phyloP scores from a whole-genome alignment of 352 stramenopile genomes.

The Globisporangium spiculum region DNA sequence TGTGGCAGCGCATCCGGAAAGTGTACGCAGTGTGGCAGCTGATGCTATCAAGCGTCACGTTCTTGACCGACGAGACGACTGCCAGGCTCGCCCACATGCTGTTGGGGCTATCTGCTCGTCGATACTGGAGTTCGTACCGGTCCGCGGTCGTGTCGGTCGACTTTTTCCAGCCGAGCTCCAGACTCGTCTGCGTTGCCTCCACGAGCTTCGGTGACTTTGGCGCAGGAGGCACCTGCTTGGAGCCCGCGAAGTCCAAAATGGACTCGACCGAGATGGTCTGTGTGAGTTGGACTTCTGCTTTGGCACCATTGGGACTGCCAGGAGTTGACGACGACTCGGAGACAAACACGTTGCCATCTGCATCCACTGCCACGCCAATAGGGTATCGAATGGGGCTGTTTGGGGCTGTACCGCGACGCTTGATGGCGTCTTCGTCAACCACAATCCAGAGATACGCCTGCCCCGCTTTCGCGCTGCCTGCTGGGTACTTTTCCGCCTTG shows the following conservation, averaged over 20 bases:
- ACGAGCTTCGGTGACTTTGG: slow-evolving; percentile 43
- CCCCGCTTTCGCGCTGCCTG: slow-evolving; percentile 46
- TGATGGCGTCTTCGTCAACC: slow-evolving; percentile 66
- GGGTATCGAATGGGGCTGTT: slow-evolving; percentile 58
- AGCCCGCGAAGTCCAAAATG: slow-evolving; percentile 55
- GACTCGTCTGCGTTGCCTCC: slow-evolving; percentile 43
- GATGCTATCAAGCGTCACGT: slow-evolving; percentile 40
- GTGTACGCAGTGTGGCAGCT: slow-evolving; percentile 47
- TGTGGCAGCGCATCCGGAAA: slow-evolving; percentile 65
- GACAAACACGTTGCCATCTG: slow-evolving; percentile 71
- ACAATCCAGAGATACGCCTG: slow-evolving; percentile 77
- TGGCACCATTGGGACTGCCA: neutral
- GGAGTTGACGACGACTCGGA: slow-evolving; percentile 29
- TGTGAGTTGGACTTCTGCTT: slow-evolving; percentile 16
- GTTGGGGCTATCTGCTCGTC: slow-evolving; percentile 40
- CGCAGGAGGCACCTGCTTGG: slow-evolving; percentile 31
- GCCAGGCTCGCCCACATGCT: slow-evolving; percentile 48
- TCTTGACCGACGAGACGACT: slow-evolving; percentile 31
- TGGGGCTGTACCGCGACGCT: slow-evolving; percentile 33
- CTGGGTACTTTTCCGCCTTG: slow-evolving; percentile 69
- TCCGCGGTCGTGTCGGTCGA: slow-evolving; percentile 61
- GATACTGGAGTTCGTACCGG: slow-evolving; percentile 73
- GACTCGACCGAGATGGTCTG: slow-evolving; percentile 62
- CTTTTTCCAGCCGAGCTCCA: slow-evolving; percentile 61
- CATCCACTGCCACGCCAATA: slow-evolving; percentile 63